phyloP scores from a whole-genome alignment of 139 green algal genomes.

The Chlamydomonas schloesseri region DNA sequence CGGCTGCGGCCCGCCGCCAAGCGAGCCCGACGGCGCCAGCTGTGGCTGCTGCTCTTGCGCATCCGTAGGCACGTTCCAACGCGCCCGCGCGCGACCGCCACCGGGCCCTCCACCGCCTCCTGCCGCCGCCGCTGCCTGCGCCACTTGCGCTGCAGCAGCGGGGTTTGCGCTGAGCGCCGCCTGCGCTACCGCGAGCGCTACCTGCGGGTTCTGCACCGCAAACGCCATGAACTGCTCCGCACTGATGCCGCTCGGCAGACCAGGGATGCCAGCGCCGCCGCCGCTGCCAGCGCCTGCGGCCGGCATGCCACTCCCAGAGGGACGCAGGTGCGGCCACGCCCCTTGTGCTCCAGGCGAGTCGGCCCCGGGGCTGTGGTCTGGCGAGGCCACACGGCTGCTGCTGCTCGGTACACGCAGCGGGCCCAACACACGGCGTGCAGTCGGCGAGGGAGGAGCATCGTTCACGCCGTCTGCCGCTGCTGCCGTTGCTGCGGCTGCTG shows the following conservation, averaged over 20 bases:
- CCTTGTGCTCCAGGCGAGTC: neutral
- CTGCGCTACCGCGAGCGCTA: conserved; percentile 31
- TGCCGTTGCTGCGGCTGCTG: neutral
- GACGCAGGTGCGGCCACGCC: too few relatives aligned
- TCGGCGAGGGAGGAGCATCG: too few relatives aligned
- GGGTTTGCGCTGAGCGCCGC: conserved; percentile 1
- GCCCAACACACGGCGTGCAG: too few relatives aligned
- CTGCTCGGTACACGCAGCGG: too few relatives aligned
- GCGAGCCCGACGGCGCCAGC: neutral
- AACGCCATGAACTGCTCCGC: conserved; percentile 38
- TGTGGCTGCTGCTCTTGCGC: neutral
- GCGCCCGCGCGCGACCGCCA: neutral
- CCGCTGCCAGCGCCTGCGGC: neutral
- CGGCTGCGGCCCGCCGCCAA: neutral
- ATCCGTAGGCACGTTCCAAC: conserved; percentile 29
- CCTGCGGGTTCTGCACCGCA: conserved; percentile 26
- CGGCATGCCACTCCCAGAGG: too few relatives aligned
- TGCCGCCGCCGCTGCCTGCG: too few relatives aligned
- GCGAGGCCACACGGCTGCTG: neutral
- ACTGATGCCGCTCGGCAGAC: neutral
- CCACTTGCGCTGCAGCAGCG: neutral
- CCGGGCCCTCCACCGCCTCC: too few relatives aligned
- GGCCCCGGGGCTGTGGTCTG: neutral
- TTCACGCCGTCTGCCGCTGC: neutral
- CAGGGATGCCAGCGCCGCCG: neutral